Conservation (phyloP, 345 rosid species). For the Iberis pinnata region DNA sequence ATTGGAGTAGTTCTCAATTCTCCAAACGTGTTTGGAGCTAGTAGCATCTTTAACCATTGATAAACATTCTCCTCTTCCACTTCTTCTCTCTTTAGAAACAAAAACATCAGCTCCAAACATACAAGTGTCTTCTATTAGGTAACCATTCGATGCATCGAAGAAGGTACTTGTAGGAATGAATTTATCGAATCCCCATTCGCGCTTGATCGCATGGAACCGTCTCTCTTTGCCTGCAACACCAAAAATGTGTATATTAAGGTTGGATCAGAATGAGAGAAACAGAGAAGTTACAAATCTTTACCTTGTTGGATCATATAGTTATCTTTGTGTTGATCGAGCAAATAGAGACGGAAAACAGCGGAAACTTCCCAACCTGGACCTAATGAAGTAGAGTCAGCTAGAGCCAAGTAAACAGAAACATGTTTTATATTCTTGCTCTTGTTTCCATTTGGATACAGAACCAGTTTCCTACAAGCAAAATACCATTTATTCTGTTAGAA, state of each 20-base stretch:
- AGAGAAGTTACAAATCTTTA: not conserved
- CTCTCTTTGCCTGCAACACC: slow-evolving; percentile 27
- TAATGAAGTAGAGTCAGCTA: slow-evolving; percentile 37
- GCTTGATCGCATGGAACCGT: slow-evolving; percentile 29
- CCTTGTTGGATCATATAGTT: slow-evolving; percentile 29
- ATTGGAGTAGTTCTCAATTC: slow-evolving; percentile 28
- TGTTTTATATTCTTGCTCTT: slow-evolving; percentile 48
- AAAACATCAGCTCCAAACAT: slow-evolving; percentile 38
- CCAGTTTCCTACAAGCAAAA: slow-evolving; percentile 42
- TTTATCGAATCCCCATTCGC: slow-evolving; percentile 32
- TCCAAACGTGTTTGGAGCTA: slow-evolving; percentile 28
- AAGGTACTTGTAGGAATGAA: slow-evolving; percentile 10
- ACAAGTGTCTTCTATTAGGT: slow-evolving; percentile 31
- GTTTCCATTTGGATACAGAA: slow-evolving; percentile 56
- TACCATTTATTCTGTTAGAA: not conserved
- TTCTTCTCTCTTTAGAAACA: slow-evolving; percentile 29
- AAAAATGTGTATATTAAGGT: not conserved
- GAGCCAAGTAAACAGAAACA: slow-evolving; percentile 47
- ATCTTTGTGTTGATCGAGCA: slow-evolving; percentile 36
- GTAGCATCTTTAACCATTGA: slow-evolving; percentile 30
- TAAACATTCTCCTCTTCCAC: slow-evolving; percentile 34
- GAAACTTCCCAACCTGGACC: slow-evolving; percentile 45
- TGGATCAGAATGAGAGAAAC: not conserved
- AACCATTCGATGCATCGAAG: slow-evolving; percentile 23
- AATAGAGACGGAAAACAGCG: slow-evolving; percentile 40